These are phyloP conservation scores for Colletotrichum simmondsii DNA, from an alignment of 2,329 filamentous ascomycete species.

Conservation along the genomic window DNA sequence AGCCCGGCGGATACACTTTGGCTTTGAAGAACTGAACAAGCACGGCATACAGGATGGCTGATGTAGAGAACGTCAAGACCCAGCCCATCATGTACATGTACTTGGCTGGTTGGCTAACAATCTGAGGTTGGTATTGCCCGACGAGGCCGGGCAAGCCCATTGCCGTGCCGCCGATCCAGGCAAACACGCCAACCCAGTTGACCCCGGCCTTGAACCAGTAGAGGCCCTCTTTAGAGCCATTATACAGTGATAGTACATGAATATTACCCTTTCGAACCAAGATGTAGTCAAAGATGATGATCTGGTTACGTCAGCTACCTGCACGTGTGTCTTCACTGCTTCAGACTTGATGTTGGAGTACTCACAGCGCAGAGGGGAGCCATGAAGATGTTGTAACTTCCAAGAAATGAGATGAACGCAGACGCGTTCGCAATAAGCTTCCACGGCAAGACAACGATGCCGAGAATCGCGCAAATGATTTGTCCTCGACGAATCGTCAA, in stretches of 20 bases:
- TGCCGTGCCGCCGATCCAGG: slow-evolving; percentile 39
- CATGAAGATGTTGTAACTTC: slow-evolving; percentile 43
- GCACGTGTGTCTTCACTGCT: too few species aligned
- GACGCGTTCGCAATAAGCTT: slow-evolving; percentile 40
- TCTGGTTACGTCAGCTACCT: too few species aligned
- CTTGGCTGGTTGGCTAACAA: slow-evolving; percentile 37
- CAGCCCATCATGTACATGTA: slow-evolving; percentile 46
- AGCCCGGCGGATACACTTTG: slow-evolving; percentile 38
- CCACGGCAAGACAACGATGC: slow-evolving; percentile 45
- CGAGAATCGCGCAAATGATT: slow-evolving; percentile 44
- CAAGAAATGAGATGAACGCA: slow-evolving; percentile 40
- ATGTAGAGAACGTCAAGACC: slow-evolving; percentile 42
- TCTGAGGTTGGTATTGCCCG: slow-evolving; percentile 40
- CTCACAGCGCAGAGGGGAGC: slow-evolving; percentile 39
- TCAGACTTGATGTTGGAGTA: too few species aligned
- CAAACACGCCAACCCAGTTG: slow-evolving; percentile 41
- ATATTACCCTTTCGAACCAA: slow-evolving; percentile 45
- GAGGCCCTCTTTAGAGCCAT: slow-evolving; percentile 38
- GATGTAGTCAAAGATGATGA: slow-evolving; percentile 49
- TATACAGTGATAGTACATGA: slow-evolving; percentile 44
- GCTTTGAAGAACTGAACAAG: slow-evolving; percentile 36
- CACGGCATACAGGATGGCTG: slow-evolving; percentile 40
- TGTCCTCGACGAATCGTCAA: slow-evolving; percentile 46
- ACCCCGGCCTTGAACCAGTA: slow-evolving; percentile 47
- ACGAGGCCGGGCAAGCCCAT: slow-evolving; percentile 42